Conservation (phyloP, 2,329 filamentous ascomycete genomes). For the Chaetomium globosum region DNA sequence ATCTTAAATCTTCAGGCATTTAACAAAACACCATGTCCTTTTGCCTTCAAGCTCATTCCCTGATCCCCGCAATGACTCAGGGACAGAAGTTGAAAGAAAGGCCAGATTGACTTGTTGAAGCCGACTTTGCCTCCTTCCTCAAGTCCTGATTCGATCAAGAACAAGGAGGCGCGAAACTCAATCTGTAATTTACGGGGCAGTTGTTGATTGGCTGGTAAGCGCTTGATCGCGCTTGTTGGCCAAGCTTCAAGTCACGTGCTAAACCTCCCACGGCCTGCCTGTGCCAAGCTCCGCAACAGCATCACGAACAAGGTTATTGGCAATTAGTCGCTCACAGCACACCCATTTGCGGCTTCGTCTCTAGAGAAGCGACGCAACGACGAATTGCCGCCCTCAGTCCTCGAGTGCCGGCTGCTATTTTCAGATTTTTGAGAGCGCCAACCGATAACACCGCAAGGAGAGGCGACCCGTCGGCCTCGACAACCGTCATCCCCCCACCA, state of each 20-base stretch:
- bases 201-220: slow-evolving; percentile 30
- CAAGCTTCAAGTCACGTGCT: slow-evolving; percentile 29
- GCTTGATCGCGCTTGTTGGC: neutral
- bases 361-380: neutral
- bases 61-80: slow-evolving; percentile 33
- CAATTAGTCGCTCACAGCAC: slow-evolving; percentile 33
- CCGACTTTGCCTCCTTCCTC: slow-evolving; percentile 30
- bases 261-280: neutral
- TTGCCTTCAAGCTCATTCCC: neutral
- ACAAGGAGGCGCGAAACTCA: neutral
- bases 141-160: neutral
- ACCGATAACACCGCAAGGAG: slow-evolving; percentile 10
- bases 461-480: slow-evolving; percentile 16
- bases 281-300: slow-evolving; percentile 30
- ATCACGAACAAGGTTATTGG: slow-evolving; percentile 19
- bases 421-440: neutral
- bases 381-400: slow-evolving; percentile 2
- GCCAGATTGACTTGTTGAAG: slow-evolving; percentile 35
- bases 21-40: slow-evolving; percentile 19
- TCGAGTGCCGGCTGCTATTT: neutral
- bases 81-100: slow-evolving; percentile 38
- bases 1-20: neutral
- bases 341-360: slow-evolving; percentile 8
- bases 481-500: slow-evolving; percentile 14
- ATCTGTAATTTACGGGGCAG: slow-evolving; percentile 35